A percentile compares a stretch with the other conserved stretches of the same genome.
Evolutionary conservation across 73 alveolate species (phyloP).

Genomic region (Paramecium sonneborni): DNA sequence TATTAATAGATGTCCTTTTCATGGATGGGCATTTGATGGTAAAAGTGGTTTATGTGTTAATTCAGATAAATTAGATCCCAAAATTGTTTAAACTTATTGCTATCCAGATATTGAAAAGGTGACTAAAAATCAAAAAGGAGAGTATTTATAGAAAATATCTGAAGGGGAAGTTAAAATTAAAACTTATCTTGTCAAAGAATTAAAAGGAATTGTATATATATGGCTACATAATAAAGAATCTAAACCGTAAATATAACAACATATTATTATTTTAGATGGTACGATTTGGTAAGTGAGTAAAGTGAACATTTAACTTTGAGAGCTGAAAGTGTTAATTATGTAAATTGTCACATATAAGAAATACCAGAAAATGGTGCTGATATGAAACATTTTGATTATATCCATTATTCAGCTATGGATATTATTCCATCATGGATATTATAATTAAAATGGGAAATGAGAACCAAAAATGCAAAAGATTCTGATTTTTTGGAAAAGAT

Average conservation of each 20-base stretch:
- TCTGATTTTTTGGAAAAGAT: slow-evolving; percentile 64
- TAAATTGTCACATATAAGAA: slow-evolving; percentile 69
- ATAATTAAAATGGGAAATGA: slow-evolving; percentile 68
- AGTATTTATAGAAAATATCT: slow-evolving; percentile 14
- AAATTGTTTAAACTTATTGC: slow-evolving; percentile 37
- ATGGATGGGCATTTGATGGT: slow-evolving; percentile 78
- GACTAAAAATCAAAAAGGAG: slow-evolving; percentile 52
- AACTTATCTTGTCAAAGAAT: slow-evolving; percentile 55
- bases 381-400: slow-evolving; percentile 69
- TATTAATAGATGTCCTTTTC: slow-evolving; percentile 70
- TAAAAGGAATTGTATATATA: slow-evolving; percentile 61
- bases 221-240: slow-evolving; percentile 72
- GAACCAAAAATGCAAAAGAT: slow-evolving; percentile 66
- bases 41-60: slow-evolving; percentile 70
- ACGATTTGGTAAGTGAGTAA: background rate
- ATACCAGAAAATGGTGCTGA: slow-evolving; percentile 78
- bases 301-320: slow-evolving; percentile 58
- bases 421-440: slow-evolving; percentile 59
- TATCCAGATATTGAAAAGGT: slow-evolving; percentile 57
- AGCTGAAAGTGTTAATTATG: slow-evolving; percentile 66
- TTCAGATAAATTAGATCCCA: slow-evolving; percentile 56
- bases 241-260: slow-evolving; percentile 64
- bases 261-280: slow-evolving; percentile 53
- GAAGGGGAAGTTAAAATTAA: slow-evolving; percentile 53
- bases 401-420: slow-evolving; percentile 62